Evolutionary conservation across 2,329 filamentous ascomycete species (phyloP), one percentile per base, ranked within the genome.

Genomic region (Neopestalotiopsis rosae): DNA sequence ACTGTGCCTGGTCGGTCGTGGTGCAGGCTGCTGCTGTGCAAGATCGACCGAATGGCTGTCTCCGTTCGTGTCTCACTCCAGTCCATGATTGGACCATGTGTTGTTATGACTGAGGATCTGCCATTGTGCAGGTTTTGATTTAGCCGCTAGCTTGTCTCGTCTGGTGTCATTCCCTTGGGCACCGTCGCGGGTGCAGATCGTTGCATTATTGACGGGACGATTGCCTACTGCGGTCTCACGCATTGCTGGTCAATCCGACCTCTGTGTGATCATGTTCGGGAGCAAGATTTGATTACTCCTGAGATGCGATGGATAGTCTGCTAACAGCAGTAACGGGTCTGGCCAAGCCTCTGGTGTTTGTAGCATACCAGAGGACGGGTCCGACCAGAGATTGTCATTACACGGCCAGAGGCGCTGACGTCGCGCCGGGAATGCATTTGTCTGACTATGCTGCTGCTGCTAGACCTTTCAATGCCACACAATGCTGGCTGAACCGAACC

Each of bases 1-100:
- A 20, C 65, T n/a, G 17, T 61, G 71, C 70, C 66, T 69, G 42
- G 57, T 42, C 69, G 65, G 70, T 69, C 63, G 69, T 70, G 70
- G 66, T 65, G 58, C 52, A 24, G 34, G 49, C 34, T 38, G 34
- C 59, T 49, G 45, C 67, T 49, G 66, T 67, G 71, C 70, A 72
- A 72, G 71, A 72, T 74, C 59, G 59, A 52, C 59, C 59, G 34
- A 62, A 62, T 62, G 70, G 71, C 67, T 71, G 73, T 73, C 72
- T 73, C 72, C 73, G 72, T 76, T 70, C 68, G 69, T 64, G 71
- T 75, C 71, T 71, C 70, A 70, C 69, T 49, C 70, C 69, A 24
- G 42, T 56, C 58, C 52, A 56, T 67, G 66, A 61, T 63, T 67
- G 69, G 68, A 68, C 69, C 69, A 71, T 70, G 66, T 64, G 52